Evolutionary conservation across 805 yeast species (phyloP).

Genomic region (Starmera quercuum): DNA sequence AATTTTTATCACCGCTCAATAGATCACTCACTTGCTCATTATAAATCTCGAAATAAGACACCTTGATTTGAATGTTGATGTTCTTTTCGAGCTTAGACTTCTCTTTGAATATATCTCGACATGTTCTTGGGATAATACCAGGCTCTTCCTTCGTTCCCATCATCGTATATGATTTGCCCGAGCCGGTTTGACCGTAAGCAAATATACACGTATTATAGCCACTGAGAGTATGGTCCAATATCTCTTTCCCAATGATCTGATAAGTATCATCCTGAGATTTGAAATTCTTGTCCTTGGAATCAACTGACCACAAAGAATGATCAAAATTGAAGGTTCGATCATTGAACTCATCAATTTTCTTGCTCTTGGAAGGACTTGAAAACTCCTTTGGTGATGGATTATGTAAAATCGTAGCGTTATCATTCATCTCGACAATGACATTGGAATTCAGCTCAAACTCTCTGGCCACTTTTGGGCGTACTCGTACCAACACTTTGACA

Average conservation of each 20-base stretch:
- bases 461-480: conserved; percentile 32
- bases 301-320: conserved; percentile 42
- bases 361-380: conserved; percentile 6
- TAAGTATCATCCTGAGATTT: conserved; percentile 47
- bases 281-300: conserved; percentile 23
- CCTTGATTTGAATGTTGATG: conserved; percentile 33
- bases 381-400: conserved; percentile 6
- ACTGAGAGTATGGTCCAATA: conserved; percentile 53
- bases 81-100: conserved; percentile 23
- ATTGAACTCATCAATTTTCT: conserved; percentile 1
- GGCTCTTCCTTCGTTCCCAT: conserved; percentile 44
- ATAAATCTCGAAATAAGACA: conserved; percentile 69
- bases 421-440: conserved; percentile 13
- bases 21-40: conserved; percentile 72
- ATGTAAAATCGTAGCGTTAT: conserved; percentile 5
- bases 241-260: conserved; percentile 45
- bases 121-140: conserved; percentile 62
- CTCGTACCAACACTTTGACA: conserved; percentile 45
- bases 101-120: conserved; percentile 43
- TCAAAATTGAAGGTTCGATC: conserved; percentile 41
- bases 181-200: conserved; percentile 79
- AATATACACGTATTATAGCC: conserved; percentile 72
- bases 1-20: conserved; percentile 21
- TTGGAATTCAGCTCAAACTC: conserved; percentile 10
- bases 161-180: conserved; percentile 84